Percentiles rank a stretch among this genome's conserved stretches.
Evolutionary conservation across 306 rosid species (phyloP).

Genomic region (apple (Malus domestica)): ASM211411v1 NC_041794.1:23986001-23986500

Average conservation of each 20-base stretch:
- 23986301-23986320: constrained; percentile 1
- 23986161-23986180: background rate
- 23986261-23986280: constrained; percentile 18
- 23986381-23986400: constrained; percentile 10
- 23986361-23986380: constrained; percentile 20
- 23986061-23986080: constrained; percentile 21
- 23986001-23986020: constrained; percentile 6
- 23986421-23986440: background rate
- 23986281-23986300: background rate
- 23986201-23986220: background rate
- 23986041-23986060: constrained; percentile 24
- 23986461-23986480: background rate
- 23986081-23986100: constrained; percentile 15
- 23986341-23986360: constrained; percentile 32
- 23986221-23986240: background rate
- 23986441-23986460: background rate
- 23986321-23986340: background rate
- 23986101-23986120: background rate
- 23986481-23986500: background rate
- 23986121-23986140: background rate
- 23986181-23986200: background rate
- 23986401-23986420: constrained; percentile 32
- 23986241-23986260: background rate
- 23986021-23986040: constrained; percentile 21
- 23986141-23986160: background rate